Evolutionary conservation across 2,329 filamentous ascomycete species (phyloP), one percentile per base, ranked within the genome.

Genomic region (Trichoderma simmonsii): DNA sequence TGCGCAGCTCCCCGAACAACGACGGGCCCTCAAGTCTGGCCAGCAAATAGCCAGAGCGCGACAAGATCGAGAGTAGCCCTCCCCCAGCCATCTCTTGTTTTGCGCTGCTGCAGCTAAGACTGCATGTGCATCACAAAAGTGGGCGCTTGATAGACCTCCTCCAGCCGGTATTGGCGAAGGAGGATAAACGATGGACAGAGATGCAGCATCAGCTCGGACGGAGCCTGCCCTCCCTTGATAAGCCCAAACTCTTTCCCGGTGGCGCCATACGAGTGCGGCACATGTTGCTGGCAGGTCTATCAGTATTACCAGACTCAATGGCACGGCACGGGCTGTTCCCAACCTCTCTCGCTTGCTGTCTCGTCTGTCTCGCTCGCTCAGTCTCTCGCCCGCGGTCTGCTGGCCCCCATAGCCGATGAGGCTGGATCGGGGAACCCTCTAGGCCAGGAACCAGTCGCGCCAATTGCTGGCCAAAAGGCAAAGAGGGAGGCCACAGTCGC

Each of bases 31-130:
- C 30, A 18, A 56, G 54, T 61, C 34, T 67, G 68, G 61, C 65
- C 60, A 65, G 48, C 51, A 34, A 68, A 60, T 56, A 66, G 34
- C 60, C 60, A 65, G 67, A 66, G 63, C 62, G 60, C 69, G 54
- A 48, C 54, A 57, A 71, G 67, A 73, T 67, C 68, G 71, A 71
- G 48, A 62, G 64, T 28, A 24, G 54, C 62, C 48, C 64, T 28
- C 48, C 66, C 68, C 71, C 71, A 73, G 68, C 71, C 71, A 73
- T 73, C 71, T 65, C 54, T 71, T 36, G 70, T 72, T 72, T 61
- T 60, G 39, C 51, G 34, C 61, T 73, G 60, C 39, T 73, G 67
- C 71, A 66, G 51, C 57, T 73, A 65, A 59, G 60, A 71, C 61
- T 65, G 69, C 69, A 71, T 59, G 69, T 65, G 61, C 61, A 59